Percentiles rank a stretch among this genome's conserved stretches.
Evolutionary conservation across 2,329 filamentous ascomycete genomes (phyloP).

Genomic region (Talaromyces albobiverticillius): DNA sequence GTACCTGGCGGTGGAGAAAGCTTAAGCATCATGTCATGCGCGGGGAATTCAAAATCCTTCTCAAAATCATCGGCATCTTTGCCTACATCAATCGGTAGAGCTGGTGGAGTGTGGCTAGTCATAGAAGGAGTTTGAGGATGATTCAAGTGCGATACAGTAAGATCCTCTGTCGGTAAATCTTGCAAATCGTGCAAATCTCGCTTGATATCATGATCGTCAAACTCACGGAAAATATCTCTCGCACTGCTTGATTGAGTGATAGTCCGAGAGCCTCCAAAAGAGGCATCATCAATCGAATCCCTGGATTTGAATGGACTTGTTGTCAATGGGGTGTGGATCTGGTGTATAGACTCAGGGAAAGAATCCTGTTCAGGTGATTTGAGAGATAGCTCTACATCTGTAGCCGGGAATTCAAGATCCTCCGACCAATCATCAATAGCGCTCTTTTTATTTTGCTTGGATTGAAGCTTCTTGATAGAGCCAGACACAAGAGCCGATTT

Average conservation of each 20-base stretch:
- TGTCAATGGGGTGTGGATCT: slow-evolving; percentile 54
- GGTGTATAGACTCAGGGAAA: slow-evolving; percentile 67
- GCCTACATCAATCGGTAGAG: slow-evolving; percentile 27
- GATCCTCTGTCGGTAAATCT: slow-evolving; percentile 8
- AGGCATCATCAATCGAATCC: slow-evolving; percentile 13
- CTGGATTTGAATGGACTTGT: slow-evolving; percentile 38
- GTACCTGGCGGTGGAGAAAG: slow-evolving; percentile 61
- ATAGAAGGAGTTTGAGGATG: slow-evolving; percentile 12
- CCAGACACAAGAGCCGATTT: slow-evolving; percentile 87
- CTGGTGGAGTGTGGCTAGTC: slow-evolving; percentile 4
- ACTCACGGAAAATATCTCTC: not conserved
- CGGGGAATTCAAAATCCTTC: slow-evolving; percentile 68
- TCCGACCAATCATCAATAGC: slow-evolving; percentile 80
- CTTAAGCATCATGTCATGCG: slow-evolving; percentile 60
- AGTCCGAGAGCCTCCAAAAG: not conserved
- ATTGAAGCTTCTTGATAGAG: slow-evolving; percentile 85
- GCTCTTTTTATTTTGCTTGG: slow-evolving; percentile 67
- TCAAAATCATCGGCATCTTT: slow-evolving; percentile 67
- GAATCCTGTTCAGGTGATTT: slow-evolving; percentile 59
- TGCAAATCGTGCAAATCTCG: slow-evolving; percentile 1
- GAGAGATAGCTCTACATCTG: slow-evolving; percentile 58
- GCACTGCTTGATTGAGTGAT: slow-evolving; percentile 1
- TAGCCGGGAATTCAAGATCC: slow-evolving; percentile 67
- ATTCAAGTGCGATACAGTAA: slow-evolving; percentile 2
- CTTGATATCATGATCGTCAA: slow-evolving; percentile 2